Base-by-base conservation (phyloP, 345 rosid genomes). In the Lepidium aucheri region DNA sequence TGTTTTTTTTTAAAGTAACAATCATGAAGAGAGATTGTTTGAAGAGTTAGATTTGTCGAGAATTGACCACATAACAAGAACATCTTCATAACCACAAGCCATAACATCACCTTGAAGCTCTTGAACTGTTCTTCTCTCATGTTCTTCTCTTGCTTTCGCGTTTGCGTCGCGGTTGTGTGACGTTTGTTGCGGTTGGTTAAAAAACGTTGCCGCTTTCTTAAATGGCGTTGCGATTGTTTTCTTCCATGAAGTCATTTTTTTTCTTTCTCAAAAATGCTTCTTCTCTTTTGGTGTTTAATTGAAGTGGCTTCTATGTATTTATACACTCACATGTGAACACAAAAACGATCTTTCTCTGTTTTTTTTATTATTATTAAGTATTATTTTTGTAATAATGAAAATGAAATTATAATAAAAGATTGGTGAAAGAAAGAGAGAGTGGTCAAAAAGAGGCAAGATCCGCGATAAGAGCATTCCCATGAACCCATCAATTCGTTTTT, bases 41-140 rank as follows among this genome's bases (percentile, higher is more conserved):
- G 72, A 50, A 65, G 95, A 76, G 78, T 80, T 86, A 75, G 98
- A 84, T 76, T 91, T 89, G 78, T 91, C 98, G 12, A 91, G 90
- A 75, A 91, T 91, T 22, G 98, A 91, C 98, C 96, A 91, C 98
- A 91, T 91, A 64, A 91, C 91, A 43, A 85, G 92, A 54, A 89
- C 96, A 65, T 91, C 98, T 68, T 91, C 90, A 24, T 91, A 91
- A 3, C 85, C 89, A 68, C 96, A 91, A 45, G 96, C 95, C 98
- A 86, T 86, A 41, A 89, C 98, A 9, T 91, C 96, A 18, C 92
- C 98, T 9, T 91, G 90, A 8, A 91, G 81, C 75, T 86, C 86
- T 76, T 60, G 76, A 43, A 39, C 95, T 0, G 78, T 18, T 40
- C 77, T 65, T 43, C 80, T 86, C 41, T 77, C 71, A 39, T 80